phyloP scores from a whole-genome alignment of 2,329 filamentous ascomycete genomes.

The Penicillium hordei region DNA sequence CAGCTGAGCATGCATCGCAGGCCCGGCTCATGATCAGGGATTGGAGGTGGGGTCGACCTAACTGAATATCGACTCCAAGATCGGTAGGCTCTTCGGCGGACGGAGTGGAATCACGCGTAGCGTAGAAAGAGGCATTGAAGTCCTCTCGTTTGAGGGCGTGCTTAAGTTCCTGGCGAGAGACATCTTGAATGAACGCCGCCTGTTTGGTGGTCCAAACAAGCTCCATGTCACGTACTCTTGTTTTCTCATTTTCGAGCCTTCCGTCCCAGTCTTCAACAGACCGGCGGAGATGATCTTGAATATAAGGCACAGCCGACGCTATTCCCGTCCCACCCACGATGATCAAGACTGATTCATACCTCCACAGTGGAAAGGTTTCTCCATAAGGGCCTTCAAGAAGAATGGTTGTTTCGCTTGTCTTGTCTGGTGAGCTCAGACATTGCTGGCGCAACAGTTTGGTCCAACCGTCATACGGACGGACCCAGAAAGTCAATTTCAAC shows the following conservation, averaged over 20 bases:
- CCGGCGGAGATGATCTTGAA: constrained; percentile 34
- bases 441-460: constrained; percentile 47
- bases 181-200: constrained; percentile 30
- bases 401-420: constrained; percentile 34
- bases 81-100: not conserved
- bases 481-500: constrained; percentile 48
- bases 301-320: constrained; percentile 50
- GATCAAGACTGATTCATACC: constrained; percentile 54
- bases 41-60: constrained; percentile 42
- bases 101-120: constrained; percentile 18
- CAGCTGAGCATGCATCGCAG: constrained; percentile 28
- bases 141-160: constrained; percentile 29
- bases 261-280: constrained; percentile 9
- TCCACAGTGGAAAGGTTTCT: constrained; percentile 41
- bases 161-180: constrained; percentile 30
- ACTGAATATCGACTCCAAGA: constrained; percentile 26
- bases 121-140: constrained; percentile 34
- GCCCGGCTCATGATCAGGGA: constrained; percentile 36
- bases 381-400: constrained; percentile 56
- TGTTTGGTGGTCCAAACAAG: constrained; percentile 39
- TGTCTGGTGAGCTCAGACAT: constrained; percentile 31
- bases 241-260: constrained; percentile 13
- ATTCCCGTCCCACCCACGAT: constrained; percentile 41
- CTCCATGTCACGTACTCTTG: constrained; percentile 30
- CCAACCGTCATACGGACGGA: constrained; percentile 54